A percentile compares a stretch with the other conserved stretches of the same genome.
phyloP scores from a whole-genome alignment of 306 rosid genomes.

The Prunus mira region DNA sequence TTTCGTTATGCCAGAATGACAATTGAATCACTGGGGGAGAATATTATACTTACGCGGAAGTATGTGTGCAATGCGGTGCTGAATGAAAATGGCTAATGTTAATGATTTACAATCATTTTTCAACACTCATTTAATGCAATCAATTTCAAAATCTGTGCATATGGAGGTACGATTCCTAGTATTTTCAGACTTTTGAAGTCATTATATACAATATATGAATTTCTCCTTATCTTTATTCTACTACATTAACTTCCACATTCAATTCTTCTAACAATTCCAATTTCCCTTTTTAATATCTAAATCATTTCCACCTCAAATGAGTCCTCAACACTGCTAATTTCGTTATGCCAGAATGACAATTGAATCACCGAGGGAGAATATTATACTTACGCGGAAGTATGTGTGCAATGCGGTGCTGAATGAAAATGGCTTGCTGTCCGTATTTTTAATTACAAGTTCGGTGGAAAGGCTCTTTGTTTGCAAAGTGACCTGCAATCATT shows the following conservation, averaged over 20 bases:
- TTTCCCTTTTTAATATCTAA: background rate
- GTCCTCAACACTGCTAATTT: background rate
- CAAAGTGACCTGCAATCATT: conserved; percentile 58
- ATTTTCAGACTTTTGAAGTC: background rate
- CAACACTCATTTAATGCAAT: background rate
- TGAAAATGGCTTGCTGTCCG: conserved; percentile 77
- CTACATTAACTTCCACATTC: background rate
- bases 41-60: conserved; percentile 57
- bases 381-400: conserved; percentile 69
- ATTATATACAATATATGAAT: background rate
- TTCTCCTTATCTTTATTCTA: background rate
- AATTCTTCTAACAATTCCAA: no score
- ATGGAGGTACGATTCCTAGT: background rate
- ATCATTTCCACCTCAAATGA: background rate
- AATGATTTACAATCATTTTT: conserved; percentile 9
- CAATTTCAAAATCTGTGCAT: background rate
- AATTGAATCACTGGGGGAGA: background rate
- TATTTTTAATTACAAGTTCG: conserved; percentile 65
- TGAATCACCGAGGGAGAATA: background rate
- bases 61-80: conserved; percentile 88
- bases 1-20: conserved; percentile 12
- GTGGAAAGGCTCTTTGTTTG: conserved; percentile 68
- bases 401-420: conserved; percentile 88
- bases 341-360: conserved; percentile 10
- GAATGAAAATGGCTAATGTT: conserved; percentile 60